Evolutionary conservation across 148 eudicot species (phyloP).

Genomic region (Chenopodium quinoa): DNA sequence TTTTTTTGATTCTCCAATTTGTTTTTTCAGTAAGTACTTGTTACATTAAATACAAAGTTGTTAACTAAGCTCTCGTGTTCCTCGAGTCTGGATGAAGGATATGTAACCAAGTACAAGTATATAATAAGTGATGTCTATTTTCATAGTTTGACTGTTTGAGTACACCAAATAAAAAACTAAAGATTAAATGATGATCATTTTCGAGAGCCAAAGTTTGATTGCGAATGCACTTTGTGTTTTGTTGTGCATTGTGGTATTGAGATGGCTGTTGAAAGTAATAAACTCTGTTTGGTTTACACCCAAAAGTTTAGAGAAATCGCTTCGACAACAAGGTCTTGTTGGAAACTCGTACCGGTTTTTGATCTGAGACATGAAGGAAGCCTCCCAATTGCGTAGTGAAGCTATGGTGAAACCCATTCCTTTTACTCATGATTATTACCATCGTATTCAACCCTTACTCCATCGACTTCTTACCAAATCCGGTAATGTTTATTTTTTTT

Average conservation of each 20-base stretch:
- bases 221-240: neutral
- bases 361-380: constrained; percentile 20
- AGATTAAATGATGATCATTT: no score
- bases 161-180: no score
- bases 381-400: neutral
- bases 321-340: constrained; percentile 21
- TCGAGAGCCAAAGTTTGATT: no score
- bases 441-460: constrained; percentile 28
- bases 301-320: constrained; percentile 9
- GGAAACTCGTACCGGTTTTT: constrained; percentile 27
- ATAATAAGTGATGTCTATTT: no score
- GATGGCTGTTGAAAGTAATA: constrained; percentile 9
- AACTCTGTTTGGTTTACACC: constrained; percentile 14
- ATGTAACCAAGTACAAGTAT: no score
- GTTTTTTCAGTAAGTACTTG: no score
- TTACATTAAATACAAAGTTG: no score
- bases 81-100: no score
- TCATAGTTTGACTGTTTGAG: no score
- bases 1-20: no score
- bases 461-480: constrained; percentile 14
- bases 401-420: constrained; percentile 13
- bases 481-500: constrained; percentile 1
- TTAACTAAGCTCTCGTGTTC: no score
- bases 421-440: constrained; percentile 21
- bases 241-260: neutral